Percentiles rank a stretch among this genome's conserved stretches.
phyloP scores from a whole-genome alignment of 2,329 filamentous ascomycete genomes.

The Calycina herbarum region DNA sequence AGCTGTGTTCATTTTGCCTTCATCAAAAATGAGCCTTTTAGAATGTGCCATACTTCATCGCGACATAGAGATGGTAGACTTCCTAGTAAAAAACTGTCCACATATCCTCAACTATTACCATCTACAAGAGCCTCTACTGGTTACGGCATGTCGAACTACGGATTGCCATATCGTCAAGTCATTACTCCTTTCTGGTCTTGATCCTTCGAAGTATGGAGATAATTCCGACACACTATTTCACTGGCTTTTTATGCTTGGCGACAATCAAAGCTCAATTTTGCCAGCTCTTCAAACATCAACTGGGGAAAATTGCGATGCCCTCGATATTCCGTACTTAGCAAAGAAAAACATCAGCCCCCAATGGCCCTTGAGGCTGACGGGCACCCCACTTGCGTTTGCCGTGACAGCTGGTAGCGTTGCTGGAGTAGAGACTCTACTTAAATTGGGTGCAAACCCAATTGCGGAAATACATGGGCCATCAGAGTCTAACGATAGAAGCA shows the following conservation, averaged over 20 bases:
- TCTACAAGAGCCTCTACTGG: not conserved
- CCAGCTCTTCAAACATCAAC: not conserved
- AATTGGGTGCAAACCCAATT: constrained; percentile 7
- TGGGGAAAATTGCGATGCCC: not conserved
- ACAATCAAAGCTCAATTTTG: not conserved
- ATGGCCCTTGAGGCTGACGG: constrained; percentile 4
- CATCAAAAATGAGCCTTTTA: constrained; percentile 4
- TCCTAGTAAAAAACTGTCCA: not conserved
- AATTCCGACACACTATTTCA: not conserved
- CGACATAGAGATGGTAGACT: not conserved
- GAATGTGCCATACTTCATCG: constrained; percentile 5
- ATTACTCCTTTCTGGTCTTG: not conserved
- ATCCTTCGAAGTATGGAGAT: not conserved
- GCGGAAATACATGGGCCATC: not conserved
- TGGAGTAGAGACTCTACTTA: not conserved
- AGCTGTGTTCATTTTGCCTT: not conserved
- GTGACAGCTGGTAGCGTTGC: not conserved
- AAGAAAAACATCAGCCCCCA: not conserved
- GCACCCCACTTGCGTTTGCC: constrained; percentile 10
- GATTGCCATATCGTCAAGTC: not conserved
- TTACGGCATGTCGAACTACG: not conserved
- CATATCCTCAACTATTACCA: not conserved
- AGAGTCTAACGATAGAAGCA: not conserved
- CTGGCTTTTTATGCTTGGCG: constrained; percentile 12
- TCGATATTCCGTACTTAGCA: not conserved